Base-by-base conservation (phyloP, 345 rosid genomes). In the Camelina sativa region DNA sequence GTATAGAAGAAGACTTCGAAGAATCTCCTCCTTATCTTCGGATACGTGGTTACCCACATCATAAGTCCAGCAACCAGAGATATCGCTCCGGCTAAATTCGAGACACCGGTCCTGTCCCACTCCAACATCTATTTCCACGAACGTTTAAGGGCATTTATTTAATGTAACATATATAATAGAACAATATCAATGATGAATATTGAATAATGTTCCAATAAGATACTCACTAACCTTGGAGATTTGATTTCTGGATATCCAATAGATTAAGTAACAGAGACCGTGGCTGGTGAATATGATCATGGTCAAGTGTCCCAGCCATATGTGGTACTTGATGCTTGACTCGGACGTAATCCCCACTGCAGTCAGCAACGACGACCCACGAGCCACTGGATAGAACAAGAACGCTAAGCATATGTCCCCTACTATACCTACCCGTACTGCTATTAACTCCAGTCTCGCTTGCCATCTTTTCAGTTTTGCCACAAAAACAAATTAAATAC, bases 1-100 rank as follows among this genome's bases (percentile, higher is more conserved):
- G 96, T 81, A 73, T 92, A 92, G 71, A 80, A 88, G 83, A 92
- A 90, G 75, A 92, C 79, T 83, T 92, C 97, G 34, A 90, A 92
- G 47, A 80, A 72, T 67, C 81, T 85, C 58, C 83, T 67, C 54
- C 97, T 80, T 22, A 90, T 76, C 15, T 67, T 13, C 1, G 91
- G 85, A 55, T 69, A 60, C 12, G 91, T 88, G 53, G 96, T 86
- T 5, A 76, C 77, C 97, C 97, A 92, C 64, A 92, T 28, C 7
- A n/a, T 79, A 7, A 90, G 71, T 54, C 97, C 97, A 8, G 83
- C 75, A 30, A 85, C 11, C 38, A 92, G 62, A 15, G 97, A 5
- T 28, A 87, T 5, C 76, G 88, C 96, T 34, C 97, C 97, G 2
- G 96, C 92, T 8, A 92, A 51, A 54, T 83, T 84, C 34, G 97